Evolutionary conservation across 2,329 filamentous ascomycete genomes (phyloP).

Genomic region (Aschersonia sp.): DNA sequence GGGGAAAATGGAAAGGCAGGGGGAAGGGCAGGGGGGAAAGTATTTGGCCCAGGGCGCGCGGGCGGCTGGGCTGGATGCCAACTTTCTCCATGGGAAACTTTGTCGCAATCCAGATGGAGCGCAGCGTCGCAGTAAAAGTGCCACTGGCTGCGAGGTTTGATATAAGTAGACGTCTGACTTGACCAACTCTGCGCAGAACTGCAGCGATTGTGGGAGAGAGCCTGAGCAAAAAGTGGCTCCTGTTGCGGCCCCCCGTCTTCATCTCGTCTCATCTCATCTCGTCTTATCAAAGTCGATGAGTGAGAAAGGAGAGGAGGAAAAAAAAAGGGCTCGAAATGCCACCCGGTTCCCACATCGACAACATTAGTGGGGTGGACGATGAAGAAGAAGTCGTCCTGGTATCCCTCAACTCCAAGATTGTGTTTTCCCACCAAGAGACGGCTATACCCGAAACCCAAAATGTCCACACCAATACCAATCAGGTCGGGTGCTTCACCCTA

Average conservation of each 20-base stretch:
- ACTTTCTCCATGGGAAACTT: neutral
- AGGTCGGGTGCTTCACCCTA: neutral
- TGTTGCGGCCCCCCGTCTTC: neutral
- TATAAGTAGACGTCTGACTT: neutral
- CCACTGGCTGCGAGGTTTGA: neutral
- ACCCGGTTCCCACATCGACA: neutral
- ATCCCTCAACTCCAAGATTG: neutral
- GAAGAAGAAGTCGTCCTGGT: neutral
- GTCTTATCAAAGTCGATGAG: too few relatives aligned
- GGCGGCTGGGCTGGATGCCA: neutral
- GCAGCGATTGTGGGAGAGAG: neutral
- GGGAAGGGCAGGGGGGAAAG: too few relatives aligned
- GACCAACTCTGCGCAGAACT: neutral
- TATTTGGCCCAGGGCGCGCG: too few relatives aligned
- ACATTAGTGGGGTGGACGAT: neutral
- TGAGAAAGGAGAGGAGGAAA: too few relatives aligned
- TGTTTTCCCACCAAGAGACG: neutral
- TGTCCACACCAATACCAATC: neutral
- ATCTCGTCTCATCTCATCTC: neutral
- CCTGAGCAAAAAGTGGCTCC: neutral
- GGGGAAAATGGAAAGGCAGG: too few relatives aligned
- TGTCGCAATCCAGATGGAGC: neutral
- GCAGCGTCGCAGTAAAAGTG: neutral
- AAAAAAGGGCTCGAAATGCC: neutral
- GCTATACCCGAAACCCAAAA: neutral